Percentiles rank a stretch among this genome's conserved stretches.
phyloP scores from a whole-genome alignment of 106 monocot species.

The Apostasia shenzhenica region DNA sequence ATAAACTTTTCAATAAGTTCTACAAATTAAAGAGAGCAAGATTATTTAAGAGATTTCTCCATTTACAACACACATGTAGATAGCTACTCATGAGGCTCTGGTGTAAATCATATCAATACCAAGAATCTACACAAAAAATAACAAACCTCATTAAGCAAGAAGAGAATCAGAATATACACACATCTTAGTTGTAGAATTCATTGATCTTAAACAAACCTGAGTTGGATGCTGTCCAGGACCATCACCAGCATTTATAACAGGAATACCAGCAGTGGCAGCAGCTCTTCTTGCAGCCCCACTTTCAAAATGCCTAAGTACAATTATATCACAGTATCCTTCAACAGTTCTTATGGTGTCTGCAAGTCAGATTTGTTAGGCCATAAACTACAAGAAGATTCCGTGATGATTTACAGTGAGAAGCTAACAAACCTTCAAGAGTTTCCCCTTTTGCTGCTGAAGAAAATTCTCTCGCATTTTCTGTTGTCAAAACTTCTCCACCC shows the following conservation, averaged over 20 bases:
- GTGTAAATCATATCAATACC: too few relatives aligned
- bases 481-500: conserved; percentile 95
- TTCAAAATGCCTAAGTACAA: conserved; percentile 95
- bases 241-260: conserved; percentile 97
- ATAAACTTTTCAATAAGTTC: too few relatives aligned
- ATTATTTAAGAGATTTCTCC: too few relatives aligned
- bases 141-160: too few relatives aligned
- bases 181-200: too few relatives aligned
- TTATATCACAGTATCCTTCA: conserved; percentile 97
- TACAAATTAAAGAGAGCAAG: too few relatives aligned
- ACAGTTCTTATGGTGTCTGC: conserved; percentile 97
- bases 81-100: too few relatives aligned
- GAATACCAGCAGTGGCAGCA: conserved; percentile 61
- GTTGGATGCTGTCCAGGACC: conserved; percentile 99
- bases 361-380: conserved; percentile 4
- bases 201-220: conserved; percentile 38
- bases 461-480: conserved; percentile 96
- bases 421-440: conserved; percentile 81
- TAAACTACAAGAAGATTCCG: neutral
- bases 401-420: neutral
- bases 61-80: too few relatives aligned
- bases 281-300: conserved; percentile 87
- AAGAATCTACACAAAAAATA: too few relatives aligned
- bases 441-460: conserved; percentile 99
- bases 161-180: too few relatives aligned